These are phyloP conservation scores for Coemansia sp. DNA, from an alignment of 192 early-diverging fungal genomes.

Conservation along the genomic window DNA sequence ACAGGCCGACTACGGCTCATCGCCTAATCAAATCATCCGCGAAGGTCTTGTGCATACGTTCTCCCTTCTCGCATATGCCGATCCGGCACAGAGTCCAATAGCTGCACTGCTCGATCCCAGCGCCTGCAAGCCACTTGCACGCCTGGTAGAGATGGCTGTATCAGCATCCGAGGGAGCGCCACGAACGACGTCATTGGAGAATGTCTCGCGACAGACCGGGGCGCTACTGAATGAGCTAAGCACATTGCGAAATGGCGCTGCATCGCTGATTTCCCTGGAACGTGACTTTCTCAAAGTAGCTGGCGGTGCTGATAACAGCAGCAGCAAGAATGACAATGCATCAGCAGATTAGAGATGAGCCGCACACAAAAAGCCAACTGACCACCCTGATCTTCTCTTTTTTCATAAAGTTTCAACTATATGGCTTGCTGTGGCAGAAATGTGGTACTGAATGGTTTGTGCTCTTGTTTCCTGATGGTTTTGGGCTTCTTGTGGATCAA, in stretches of 20 bases:
- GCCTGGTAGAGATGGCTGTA: slow-evolving; percentile 70
- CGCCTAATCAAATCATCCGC: slow-evolving; percentile 45
- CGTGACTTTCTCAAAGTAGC: slow-evolving; percentile 34
- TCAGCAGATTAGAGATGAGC: background rate
- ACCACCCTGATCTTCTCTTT: no score
- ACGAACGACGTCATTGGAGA: slow-evolving; percentile 60
- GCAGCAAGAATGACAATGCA: background rate
- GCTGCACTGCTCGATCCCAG: slow-evolving; percentile 57
- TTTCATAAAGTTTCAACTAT: no score
- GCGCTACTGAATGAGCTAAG: slow-evolving; percentile 49
- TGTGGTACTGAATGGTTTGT: no score
- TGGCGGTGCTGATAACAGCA: background rate
- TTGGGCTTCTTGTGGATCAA: no score
- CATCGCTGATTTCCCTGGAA: slow-evolving; percentile 47
- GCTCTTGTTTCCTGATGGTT: no score
- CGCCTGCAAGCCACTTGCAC: slow-evolving; percentile 62
- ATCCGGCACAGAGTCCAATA: slow-evolving; percentile 57
- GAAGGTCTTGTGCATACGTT: slow-evolving; percentile 63
- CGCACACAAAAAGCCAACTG: background rate
- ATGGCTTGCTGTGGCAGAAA: no score
- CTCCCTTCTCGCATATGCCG: slow-evolving; percentile 70
- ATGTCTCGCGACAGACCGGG: slow-evolving; percentile 36
- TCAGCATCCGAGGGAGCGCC: slow-evolving; percentile 61
- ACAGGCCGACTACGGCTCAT: slow-evolving; percentile 57
- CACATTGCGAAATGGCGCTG: slow-evolving; percentile 36